A percentile compares a stretch with the other conserved stretches of the same genome.
These are phyloP conservation scores for Cryptococcus sp. DNA, from an alignment of 1,284 basidiomycete species.

Conservation along the genomic window DNA sequence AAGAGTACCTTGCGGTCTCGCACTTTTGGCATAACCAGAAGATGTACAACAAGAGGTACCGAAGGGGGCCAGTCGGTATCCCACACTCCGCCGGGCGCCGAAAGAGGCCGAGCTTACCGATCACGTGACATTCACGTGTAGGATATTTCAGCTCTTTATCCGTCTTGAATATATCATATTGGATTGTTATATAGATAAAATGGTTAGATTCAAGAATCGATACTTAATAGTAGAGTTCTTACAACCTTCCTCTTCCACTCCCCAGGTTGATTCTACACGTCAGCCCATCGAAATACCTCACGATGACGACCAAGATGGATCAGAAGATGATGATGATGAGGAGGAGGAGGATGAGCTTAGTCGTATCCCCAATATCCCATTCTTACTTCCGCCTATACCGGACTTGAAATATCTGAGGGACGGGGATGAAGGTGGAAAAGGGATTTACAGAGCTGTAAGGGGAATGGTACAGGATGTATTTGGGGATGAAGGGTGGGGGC, in stretches of 20 bases:
- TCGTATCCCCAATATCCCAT: constrained; percentile 26
- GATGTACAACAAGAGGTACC: no score
- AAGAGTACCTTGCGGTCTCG: no score
- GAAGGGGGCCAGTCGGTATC: no score
- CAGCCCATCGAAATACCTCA: constrained; percentile 1
- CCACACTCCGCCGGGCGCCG: no score
- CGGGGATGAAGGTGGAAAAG: constrained; percentile 17
- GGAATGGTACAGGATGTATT: constrained; percentile 30
- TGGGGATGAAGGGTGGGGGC: constrained; percentile 45
- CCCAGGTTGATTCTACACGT: neutral
- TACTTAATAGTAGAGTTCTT: constrained; percentile 47
- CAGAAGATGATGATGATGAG: constrained; percentile 17
- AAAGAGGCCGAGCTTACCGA: no score
- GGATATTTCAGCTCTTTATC: no score
- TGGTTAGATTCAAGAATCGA: constrained; percentile 47
- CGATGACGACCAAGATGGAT: constrained; percentile 8
- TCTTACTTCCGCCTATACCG: constrained; percentile 22
- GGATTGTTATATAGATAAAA: constrained; percentile 4
- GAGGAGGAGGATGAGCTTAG: constrained; percentile 25
- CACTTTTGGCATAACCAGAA: no score
- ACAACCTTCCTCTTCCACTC: constrained; percentile 13
- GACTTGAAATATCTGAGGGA: constrained; percentile 18
- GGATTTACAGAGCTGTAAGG: constrained; percentile 30
- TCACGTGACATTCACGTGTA: no score
- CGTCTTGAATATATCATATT: no score